A percentile compares a stretch with the other conserved stretches of the same genome.
These are phyloP conservation scores for Tylopilus felleus DNA, from an alignment of 768 basidiomycete genomes.

Conservation along the genomic window DNA sequence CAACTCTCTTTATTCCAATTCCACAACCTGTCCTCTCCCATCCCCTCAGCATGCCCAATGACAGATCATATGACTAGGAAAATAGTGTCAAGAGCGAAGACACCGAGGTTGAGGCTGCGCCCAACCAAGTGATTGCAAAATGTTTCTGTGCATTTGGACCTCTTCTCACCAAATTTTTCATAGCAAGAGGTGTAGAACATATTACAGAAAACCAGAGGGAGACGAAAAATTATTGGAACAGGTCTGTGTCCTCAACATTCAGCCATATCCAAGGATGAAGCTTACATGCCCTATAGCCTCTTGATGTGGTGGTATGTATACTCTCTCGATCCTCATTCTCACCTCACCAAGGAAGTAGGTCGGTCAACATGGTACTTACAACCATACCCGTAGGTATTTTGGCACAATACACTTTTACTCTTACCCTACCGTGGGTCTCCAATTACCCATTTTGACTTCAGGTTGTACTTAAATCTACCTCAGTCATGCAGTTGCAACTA, in stretches of 20 bases:
- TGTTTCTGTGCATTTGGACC: conserved; percentile 32
- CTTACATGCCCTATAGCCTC: conserved; percentile 28
- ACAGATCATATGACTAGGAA: conserved; percentile 19
- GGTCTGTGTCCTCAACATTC: conserved; percentile 26
- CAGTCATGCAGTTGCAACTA: conserved; percentile 44
- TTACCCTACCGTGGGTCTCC: conserved; percentile 43
- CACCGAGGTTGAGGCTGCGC: conserved; percentile 23
- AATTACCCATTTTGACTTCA: background rate
- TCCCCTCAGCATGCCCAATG: conserved; percentile 5
- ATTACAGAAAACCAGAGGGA: conserved; percentile 49
- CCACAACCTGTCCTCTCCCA: background rate
- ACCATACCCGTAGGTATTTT: conserved; percentile 51
- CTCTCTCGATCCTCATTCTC: background rate
- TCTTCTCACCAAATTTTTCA: conserved; percentile 39
- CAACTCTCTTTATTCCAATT: background rate
- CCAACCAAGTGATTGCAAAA: conserved; percentile 25
- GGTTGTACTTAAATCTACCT: background rate
- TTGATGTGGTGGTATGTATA: conserved; percentile 43
- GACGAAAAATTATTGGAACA: conserved; percentile 43
- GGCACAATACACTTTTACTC: conserved; percentile 46
- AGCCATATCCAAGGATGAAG: background rate
- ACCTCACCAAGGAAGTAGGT: conserved; percentile 29
- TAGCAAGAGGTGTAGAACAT: conserved; percentile 55
- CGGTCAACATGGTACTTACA: conserved; percentile 46
- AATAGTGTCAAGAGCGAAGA: conserved; percentile 1